Base-by-base conservation (phyloP, 495 filamentous ascomycete species). In the Venustampulla echinocandica region DNA sequence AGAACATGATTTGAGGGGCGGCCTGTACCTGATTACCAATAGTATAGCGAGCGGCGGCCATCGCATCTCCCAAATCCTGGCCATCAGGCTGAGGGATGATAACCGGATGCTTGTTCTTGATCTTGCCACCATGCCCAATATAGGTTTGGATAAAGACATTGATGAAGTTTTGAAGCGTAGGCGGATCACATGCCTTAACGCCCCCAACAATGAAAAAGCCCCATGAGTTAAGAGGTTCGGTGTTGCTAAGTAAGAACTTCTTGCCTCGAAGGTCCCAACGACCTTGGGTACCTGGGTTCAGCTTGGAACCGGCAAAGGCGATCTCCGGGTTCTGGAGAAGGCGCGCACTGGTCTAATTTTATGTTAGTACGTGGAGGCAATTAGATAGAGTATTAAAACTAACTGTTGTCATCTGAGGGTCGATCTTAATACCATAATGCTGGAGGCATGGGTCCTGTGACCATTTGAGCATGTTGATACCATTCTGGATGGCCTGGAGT, bases 191-290 rank as follows among this genome's bases (percentile, higher is more conserved):
- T 37, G 56, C 56, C 10, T 40, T 38, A n/a, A n/a, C n/a, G n/a
- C n/a, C n/a, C 25, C 50, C 58, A 30, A 61, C 35, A 39, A 54
- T 52, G 24, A 66, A 42, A 10, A 96, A 64, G 21, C 76, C 82
- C 89, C 90, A 98, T 9, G 69, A 69, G 33, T 69, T 68, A 10
- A 97, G 70, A 0, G 73, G 67, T 6, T 57, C 45, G 3, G 61
- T 52, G 61, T 93, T 86, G 0, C 74, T 57, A 32, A 59, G 53
- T 2, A 81, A 57, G 56, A 96, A 96, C 47, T 82, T 85, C 58
- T 81, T 82, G 23, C 80, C 80, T 13, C 84, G 79, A 17, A 96
- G 73, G 61, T 92, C 85, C 92, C 92, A 98, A 10, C 85, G 81
- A 18, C 90, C 92, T 15, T 59, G 60, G 9, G 60, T 69, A 1